Evolutionary conservation across 768 basidiomycete species (phyloP).

Genomic region (Tubosaeta brunneosetosa): DNA sequence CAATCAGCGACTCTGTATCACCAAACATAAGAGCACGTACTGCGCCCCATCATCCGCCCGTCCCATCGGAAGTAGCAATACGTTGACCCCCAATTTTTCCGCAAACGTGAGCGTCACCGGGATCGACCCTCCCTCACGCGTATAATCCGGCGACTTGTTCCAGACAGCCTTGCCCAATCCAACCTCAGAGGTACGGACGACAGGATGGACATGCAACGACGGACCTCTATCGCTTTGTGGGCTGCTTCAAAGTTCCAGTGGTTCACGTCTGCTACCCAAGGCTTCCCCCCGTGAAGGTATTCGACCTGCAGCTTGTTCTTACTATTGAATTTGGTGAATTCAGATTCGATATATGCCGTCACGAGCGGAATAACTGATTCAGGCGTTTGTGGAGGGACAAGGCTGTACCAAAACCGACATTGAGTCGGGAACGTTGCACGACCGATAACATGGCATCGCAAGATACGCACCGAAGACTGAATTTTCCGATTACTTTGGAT

Average conservation of each 20-base stretch:
- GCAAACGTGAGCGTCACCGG: constrained; percentile 94
- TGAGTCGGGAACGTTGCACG: not conserved
- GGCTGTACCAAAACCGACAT: constrained; percentile 32
- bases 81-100: constrained; percentile 80
- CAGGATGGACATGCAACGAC: not conserved
- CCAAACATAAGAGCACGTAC: constrained; percentile 40
- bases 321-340: constrained; percentile 79
- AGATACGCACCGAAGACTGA: constrained; percentile 75
- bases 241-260: constrained; percentile 96
- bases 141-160: constrained; percentile 71
- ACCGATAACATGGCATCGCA: not conserved
- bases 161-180: constrained; percentile 42
- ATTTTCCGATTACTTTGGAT: constrained; percentile 83
- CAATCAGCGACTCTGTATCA: not conserved
- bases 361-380: constrained; percentile 71
- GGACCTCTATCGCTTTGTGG: constrained; percentile 73
- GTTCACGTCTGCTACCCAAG: constrained; percentile 80
- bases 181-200: not conserved
- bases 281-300: constrained; percentile 75
- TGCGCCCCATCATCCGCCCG: constrained; percentile 93
- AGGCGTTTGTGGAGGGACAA: constrained; percentile 86
- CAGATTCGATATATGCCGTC: constrained; percentile 58
- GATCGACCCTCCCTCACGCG: constrained; percentile 91
- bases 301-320: constrained; percentile 80
- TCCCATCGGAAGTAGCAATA: constrained; percentile 88